Conservation (phyloP, 352 stramenopile genomes). For the Stephanocyclus meneghinianus region DNA sequence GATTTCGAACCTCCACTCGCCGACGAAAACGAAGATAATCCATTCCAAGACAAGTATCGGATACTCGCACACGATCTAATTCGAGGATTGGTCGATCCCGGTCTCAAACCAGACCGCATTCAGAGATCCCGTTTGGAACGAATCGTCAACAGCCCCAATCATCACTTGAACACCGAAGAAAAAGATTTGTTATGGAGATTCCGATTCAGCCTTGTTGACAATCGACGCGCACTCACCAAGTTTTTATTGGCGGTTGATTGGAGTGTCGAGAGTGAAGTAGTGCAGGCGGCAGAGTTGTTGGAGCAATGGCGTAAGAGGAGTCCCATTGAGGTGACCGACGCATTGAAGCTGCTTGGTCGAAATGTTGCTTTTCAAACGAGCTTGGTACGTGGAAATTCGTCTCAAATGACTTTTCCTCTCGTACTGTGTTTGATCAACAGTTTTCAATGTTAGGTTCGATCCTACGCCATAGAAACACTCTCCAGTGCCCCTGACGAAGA, state of each 20-base stretch:
- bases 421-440: slow-evolving; percentile 60
- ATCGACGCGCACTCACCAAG: slow-evolving; percentile 94
- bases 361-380: slow-evolving; percentile 86
- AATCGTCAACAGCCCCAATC: slow-evolving; percentile 90
- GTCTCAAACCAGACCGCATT: slow-evolving; percentile 94
- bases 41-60: slow-evolving; percentile 96
- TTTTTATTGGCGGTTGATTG: slow-evolving; percentile 98
- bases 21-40: slow-evolving; percentile 67
- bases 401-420: slow-evolving; percentile 1
- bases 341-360: slow-evolving; percentile 93
- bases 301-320: slow-evolving; percentile 87
- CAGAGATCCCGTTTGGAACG: slow-evolving; percentile 90
- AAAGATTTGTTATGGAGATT: slow-evolving; percentile 93
- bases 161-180: slow-evolving; percentile 87
- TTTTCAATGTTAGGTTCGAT: slow-evolving; percentile 80
- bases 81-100: slow-evolving; percentile 93
- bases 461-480: slow-evolving; percentile 96
- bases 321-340: slow-evolving; percentile 95
- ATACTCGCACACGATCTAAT: slow-evolving; percentile 94
- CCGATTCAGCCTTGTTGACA: slow-evolving; percentile 92
- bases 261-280: slow-evolving; percentile 95
- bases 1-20: slow-evolving; percentile 67
- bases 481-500: slow-evolving; percentile 94
- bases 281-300: slow-evolving; percentile 88
- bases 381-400: slow-evolving; percentile 54